Base-by-base conservation (phyloP, 768 basidiomycete species). In the Psilocybe cyanescens region DNA sequence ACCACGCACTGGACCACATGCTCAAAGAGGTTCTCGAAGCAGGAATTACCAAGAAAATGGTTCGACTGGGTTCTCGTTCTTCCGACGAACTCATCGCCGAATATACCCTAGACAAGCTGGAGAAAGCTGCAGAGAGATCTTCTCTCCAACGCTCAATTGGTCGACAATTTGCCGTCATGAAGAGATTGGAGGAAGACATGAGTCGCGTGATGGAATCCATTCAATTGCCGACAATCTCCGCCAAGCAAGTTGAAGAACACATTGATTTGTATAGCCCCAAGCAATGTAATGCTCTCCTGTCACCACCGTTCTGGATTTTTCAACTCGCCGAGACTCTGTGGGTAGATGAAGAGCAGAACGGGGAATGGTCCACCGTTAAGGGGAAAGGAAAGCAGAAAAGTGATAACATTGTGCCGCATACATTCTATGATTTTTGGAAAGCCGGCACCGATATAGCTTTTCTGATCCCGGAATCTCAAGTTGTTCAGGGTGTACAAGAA, bases 1-100 rank as follows among this genome's bases (percentile, higher is more conserved):
- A 93, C 64, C 92, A 92, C 48, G 91, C 91, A 0, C 78, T 93
- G 3, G 91, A 93, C 58, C 89, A 92, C 64, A 81, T 92, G 75
- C 73, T 93, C 1, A 76, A 74, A 2, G 84, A 85, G 0, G 81
- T 91, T 5, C 77, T 92, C 1, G 88, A 92, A 59, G 83, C 81
- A 0, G 70, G 72, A 0, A 90, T 92, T 62, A 91, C 90, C 0
- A 71, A 75, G 0, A 82, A 84, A 41, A 75, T 92, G 19, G 82
- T 91, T 3, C 86, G 92, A 0, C 77, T 92, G 6, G 91, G 91
- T 0, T 81, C 87, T 14, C 82, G 86, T 7, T 83, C 88, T 0
- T 71, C 81, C 0, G 86, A 90, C 37, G 85, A 88, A 53, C 77
- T 82, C 9, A 84, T 90, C 19, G 74, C 81, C 1, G 53, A 86